Base-by-base conservation (phyloP, 371 early-diverging fungal species). In the Mucor sp. region DNA sequence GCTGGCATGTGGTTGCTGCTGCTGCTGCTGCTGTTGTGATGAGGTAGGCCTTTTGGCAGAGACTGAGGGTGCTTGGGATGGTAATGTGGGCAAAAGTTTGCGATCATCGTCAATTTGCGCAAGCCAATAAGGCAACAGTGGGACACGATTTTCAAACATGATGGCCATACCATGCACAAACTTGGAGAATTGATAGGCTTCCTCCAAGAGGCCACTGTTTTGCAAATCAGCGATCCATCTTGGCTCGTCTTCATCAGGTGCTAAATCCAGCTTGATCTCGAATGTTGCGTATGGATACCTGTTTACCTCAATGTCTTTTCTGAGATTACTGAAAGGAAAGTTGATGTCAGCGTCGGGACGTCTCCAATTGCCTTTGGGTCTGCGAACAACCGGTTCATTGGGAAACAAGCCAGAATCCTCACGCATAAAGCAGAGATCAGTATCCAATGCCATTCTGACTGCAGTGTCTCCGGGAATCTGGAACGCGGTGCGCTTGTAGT, bases 401-500 rank as follows among this genome's bases (percentile, higher is more conserved):
- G 84, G 71, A 57, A 83, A 81, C 1, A 83, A 48, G 4, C 63
- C 60, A 66, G 95, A 90, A 80, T 98, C 98, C 75, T 99, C 99
- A 62, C 97, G 94, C 63, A 99, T 94, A 89, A 99, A 95, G 47
- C 95, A 91, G 56, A 99, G 82, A 65, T 99, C 97, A 0, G 99
- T 99, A 77, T 99, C 99, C 17, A 99, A 87, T 11, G 97, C 96
- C 71, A 99, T 96, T 63, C 99, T 90, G 25, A 99, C 98, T 60
- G 93, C 87, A 12, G 95, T 92, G 80, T 98, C 99, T 23, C 97
- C 98, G 0, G 99, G 99, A 19, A 99, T 84, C 80, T 99, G 99
- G 88, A 99, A 99, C 4, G 99, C 99, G 11, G 97, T 98, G 74
- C 99, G 90, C 76, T 95, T 97, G 83, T 99, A 99, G 74, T 95